Conservation (phyloP, 441 rosid genomes). For the Sinapis alba region DNA sequence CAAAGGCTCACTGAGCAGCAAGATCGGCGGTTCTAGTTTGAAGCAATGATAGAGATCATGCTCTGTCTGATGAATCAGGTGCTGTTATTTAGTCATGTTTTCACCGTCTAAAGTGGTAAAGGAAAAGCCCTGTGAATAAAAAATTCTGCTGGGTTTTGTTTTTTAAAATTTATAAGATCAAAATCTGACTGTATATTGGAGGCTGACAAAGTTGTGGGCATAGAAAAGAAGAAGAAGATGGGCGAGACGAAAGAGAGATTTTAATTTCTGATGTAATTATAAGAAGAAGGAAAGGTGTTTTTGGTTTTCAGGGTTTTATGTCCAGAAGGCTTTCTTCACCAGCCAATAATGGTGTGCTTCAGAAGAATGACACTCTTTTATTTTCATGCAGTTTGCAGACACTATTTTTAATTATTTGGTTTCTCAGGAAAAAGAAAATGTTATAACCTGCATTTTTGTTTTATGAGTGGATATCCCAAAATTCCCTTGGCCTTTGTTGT, state of each 20-base stretch:
- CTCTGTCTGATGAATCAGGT: conserved; percentile 35
- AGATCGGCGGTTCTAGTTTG: conserved; percentile 54
- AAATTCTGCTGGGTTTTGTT: conserved; percentile 28
- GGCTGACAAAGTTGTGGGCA: conserved; percentile 35
- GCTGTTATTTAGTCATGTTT: conserved; percentile 31
- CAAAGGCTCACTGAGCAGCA: conserved; percentile 58
- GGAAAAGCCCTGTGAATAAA: conserved; percentile 38
- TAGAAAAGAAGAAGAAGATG: conserved; percentile 11
- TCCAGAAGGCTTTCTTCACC: conserved; percentile 4
- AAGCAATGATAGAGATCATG: conserved; percentile 53
- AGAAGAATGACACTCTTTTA: conserved; percentile 5
- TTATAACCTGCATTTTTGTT: conserved; percentile 6
- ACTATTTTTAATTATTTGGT: conserved; percentile 1
- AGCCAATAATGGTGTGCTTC: conserved; percentile 14
- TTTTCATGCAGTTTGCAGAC: conserved; percentile 7
- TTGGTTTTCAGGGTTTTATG: neutral
- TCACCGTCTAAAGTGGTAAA: conserved; percentile 11
- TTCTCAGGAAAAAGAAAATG: neutral
- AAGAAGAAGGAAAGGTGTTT: conserved; percentile 5
- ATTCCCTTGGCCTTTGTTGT: neutral
- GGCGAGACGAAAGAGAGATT: conserved; percentile 4
- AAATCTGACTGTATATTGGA: conserved; percentile 37
- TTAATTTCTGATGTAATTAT: conserved; percentile 15
- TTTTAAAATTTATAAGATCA: conserved; percentile 4
- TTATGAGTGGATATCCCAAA: neutral